A percentile compares a stretch with the other conserved stretches of the same genome.
These are phyloP conservation scores for Euphorbia schlechtendalii DNA, from an alignment of 441 rosid species.

Conservation along the genomic window DNA sequence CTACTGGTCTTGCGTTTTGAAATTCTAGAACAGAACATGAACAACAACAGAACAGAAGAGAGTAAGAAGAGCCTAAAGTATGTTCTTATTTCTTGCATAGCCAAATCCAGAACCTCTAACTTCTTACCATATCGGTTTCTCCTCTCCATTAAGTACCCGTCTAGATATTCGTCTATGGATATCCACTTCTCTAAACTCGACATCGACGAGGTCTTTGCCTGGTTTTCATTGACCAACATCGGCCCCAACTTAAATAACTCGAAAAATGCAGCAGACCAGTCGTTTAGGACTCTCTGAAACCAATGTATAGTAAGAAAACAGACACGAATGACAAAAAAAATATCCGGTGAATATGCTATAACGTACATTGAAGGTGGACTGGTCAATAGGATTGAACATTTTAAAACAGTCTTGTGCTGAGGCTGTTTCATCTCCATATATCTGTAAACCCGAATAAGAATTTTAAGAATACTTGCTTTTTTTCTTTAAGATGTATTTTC, in stretches of 20 bases:
- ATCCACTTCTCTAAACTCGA: slow-evolving; percentile 55
- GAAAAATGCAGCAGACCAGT: slow-evolving; percentile 91
- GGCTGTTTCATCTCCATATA: slow-evolving; percentile 66
- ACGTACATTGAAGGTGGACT: slow-evolving; percentile 65
- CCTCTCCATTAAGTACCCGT: slow-evolving; percentile 87
- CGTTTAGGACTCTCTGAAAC: slow-evolving; percentile 79
- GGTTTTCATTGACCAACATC: slow-evolving; percentile 34
- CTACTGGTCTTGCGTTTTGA: slow-evolving; percentile 81
- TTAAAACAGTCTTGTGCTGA: slow-evolving; percentile 81
- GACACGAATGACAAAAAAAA: neutral
- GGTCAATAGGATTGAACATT: slow-evolving; percentile 90
- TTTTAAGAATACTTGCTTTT: slow-evolving; percentile 14
- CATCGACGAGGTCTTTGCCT: slow-evolving; percentile 37
- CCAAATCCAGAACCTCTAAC: slow-evolving; percentile 83
- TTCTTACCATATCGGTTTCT: slow-evolving; percentile 81
- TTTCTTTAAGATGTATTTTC: slow-evolving; percentile 1
- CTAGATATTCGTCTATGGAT: slow-evolving; percentile 89
- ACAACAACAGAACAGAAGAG: slow-evolving; percentile 71
- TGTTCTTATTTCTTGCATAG: slow-evolving; percentile 95
- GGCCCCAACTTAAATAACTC: slow-evolving; percentile 66
- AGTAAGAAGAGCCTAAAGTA: slow-evolving; percentile 93
- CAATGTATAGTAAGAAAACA: slow-evolving; percentile 6
- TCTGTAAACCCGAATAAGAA: slow-evolving; percentile 36
- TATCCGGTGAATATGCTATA: neutral
- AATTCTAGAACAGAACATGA: slow-evolving; percentile 96